These are phyloP conservation scores for Macrocybe gigantea DNA, from an alignment of 768 basidiomycete species.

Conservation along the genomic window DNA sequence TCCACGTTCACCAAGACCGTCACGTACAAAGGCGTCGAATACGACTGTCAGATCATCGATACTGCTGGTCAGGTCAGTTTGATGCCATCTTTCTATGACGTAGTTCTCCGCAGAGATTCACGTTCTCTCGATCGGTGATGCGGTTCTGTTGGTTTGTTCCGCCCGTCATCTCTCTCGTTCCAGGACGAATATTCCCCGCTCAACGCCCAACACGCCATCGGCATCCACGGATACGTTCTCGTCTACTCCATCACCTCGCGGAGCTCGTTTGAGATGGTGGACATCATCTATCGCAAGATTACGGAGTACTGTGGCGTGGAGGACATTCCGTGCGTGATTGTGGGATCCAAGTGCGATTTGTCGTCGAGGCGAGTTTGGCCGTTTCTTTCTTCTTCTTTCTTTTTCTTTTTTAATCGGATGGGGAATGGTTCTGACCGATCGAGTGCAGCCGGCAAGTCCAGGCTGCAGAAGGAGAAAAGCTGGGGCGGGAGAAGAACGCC, in stretches of 20 bases:
- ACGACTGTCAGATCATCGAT: conserved; percentile 96
- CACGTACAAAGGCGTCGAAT: conserved; percentile 83
- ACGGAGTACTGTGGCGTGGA: conserved; percentile 83
- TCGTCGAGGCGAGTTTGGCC: conserved; percentile 51
- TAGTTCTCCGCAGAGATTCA: too few species aligned
- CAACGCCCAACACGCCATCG: conserved; percentile 90
- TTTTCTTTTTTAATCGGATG: conserved; percentile 13
- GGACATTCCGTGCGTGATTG: conserved; percentile 89
- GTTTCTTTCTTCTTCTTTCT: conserved; percentile 10
- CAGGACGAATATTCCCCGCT: conserved; percentile 96
- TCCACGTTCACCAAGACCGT: conserved; percentile 82
- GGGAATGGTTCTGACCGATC: background rate
- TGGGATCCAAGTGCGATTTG: conserved; percentile 89
- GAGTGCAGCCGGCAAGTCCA: conserved; percentile 59
- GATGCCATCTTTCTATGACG: too few species aligned
- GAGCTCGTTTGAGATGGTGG: conserved; percentile 92
- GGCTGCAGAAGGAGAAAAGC: conserved; percentile 62
- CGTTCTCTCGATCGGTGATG: conserved; percentile 13
- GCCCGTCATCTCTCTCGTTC: background rate
- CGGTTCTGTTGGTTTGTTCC: background rate
- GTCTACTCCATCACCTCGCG: conserved; percentile 91
- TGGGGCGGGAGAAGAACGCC: conserved; percentile 67
- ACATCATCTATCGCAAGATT: conserved; percentile 95
- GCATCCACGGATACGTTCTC: conserved; percentile 94
- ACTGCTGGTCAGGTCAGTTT: conserved; percentile 85